phyloP scores from a whole-genome alignment of 1,139 yeast genomes.

The Lodderomyces margitis region DNA sequence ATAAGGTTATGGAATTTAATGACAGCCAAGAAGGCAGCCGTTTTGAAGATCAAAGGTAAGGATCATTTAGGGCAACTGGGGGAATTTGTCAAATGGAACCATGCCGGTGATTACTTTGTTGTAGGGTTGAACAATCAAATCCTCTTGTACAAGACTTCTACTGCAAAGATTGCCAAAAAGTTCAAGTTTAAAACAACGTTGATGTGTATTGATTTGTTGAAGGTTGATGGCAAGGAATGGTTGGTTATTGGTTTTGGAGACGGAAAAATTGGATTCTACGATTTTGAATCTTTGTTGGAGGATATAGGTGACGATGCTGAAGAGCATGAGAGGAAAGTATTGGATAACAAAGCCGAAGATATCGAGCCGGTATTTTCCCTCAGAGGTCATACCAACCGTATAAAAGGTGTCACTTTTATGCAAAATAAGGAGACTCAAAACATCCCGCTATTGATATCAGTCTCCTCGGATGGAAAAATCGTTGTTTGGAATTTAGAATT shows the following conservation, averaged over 20 bases:
- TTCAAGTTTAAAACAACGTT: slow-evolving; percentile 54
- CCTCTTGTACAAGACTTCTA: slow-evolving; percentile 61
- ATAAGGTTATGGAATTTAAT: slow-evolving; percentile 90
- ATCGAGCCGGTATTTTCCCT: slow-evolving; percentile 53
- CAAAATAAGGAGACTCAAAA: slow-evolving; percentile 31
- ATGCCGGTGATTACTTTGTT: slow-evolving; percentile 60
- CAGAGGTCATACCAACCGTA: slow-evolving; percentile 80
- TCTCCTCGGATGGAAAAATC: slow-evolving; percentile 89
- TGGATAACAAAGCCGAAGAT: slow-evolving; percentile 31
- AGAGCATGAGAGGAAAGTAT: slow-evolving; percentile 25
- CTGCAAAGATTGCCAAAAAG: slow-evolving; percentile 57
- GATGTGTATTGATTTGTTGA: slow-evolving; percentile 62
- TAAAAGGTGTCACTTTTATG: slow-evolving; percentile 69
- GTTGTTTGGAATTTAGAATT: slow-evolving; percentile 80
- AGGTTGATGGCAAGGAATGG: slow-evolving; percentile 49
- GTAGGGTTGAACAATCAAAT: slow-evolving; percentile 72
- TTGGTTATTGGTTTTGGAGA: slow-evolving; percentile 67
- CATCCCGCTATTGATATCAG: slow-evolving; percentile 63
- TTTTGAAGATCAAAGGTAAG: slow-evolving; percentile 68
- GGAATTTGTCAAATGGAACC: slow-evolving; percentile 64
- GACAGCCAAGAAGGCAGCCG: slow-evolving; percentile 96
- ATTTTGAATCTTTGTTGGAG: slow-evolving; percentile 10
- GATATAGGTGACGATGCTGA: neutral
- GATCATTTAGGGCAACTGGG: slow-evolving; percentile 64
- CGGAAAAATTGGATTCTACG: slow-evolving; percentile 65